Base-by-base conservation (phyloP, 352 stramenopile species). In the Phytophthora nicotianae region DNA sequence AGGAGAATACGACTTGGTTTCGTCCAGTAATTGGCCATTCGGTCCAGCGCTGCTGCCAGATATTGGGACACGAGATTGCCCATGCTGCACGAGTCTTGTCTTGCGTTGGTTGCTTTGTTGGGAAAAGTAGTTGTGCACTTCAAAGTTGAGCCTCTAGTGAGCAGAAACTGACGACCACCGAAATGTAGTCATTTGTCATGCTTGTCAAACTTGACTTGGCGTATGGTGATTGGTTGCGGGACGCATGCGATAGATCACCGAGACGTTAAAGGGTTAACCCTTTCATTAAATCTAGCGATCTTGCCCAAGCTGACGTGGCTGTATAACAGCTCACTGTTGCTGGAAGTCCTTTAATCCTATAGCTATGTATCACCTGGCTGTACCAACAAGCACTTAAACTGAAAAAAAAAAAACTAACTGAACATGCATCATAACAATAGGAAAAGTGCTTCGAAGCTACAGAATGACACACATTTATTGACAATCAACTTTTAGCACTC, bases 1-100 rank as follows among this genome's bases (percentile, higher is more conserved):
- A 98, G 96, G 46, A 98, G 53, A 57, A 83, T 74, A 10, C 71
- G 70, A 17, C 71, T 75, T 7, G 71, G 68, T 26, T 69, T 79
- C 45, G 58, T 70, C 62, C 73, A 81, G 57, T 77, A 77, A 6
- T 29, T 67, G 5, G 69, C 53, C 62, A 78, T 50, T 4, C 47
- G 35, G 24, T 78, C 69, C 23, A 81, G 49, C 21, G 61, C 54
- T 29, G 56, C 54, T 50, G 73, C 59, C 29, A 79, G 24, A 33
- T 75, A 80, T 38, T 59, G 42, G 17, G 68, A 70, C 3, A 77
- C 32, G 2, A 71, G 17, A 40, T 80, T 80, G 65, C 57, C 68
- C 72, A 77, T 79, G 17, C 37, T 66, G 14, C 29, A 27, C 9
- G 40, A 42, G 58, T 45, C 16, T 33, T 23, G 1, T 35, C 20